phyloP scores from a whole-genome alignment of 352 stramenopile genomes.

The Thalassiosira gravida region DNA sequence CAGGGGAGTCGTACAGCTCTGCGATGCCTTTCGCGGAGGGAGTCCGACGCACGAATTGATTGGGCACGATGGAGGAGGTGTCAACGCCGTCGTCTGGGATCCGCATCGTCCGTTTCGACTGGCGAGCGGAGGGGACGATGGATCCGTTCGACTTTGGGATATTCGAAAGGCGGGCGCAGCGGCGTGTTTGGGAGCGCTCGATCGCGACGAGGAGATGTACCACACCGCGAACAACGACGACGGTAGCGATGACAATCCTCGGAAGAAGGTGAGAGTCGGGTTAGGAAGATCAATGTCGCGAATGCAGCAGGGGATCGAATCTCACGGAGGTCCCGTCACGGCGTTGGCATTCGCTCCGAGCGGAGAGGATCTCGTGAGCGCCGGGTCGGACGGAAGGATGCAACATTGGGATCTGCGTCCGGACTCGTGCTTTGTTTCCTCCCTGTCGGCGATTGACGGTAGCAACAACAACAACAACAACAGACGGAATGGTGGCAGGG shows the following conservation, averaged over 20 bases:
- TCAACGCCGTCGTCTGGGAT: conserved; percentile 67
- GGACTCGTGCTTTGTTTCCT: conserved; percentile 38
- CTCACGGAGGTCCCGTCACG: conserved; percentile 54
- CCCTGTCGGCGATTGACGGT: conserved; percentile 21
- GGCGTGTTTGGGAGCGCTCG: conserved; percentile 66
- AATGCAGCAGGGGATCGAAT: conserved; percentile 27
- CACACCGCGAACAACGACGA: conserved; percentile 9
- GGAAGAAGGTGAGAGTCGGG: too few species aligned
- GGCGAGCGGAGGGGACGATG: conserved; percentile 49
- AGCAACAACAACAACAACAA: background rate
- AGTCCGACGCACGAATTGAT: conserved; percentile 70
- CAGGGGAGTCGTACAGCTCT: conserved; percentile 63
- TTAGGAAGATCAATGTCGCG: too few species aligned
- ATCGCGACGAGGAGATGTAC: conserved; percentile 41
- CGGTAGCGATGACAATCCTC: background rate
- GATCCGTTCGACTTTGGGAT: conserved; percentile 61
- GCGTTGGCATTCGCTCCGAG: conserved; percentile 61
- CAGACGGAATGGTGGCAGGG: background rate
- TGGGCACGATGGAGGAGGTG: conserved; percentile 57
- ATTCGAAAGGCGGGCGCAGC: conserved; percentile 63
- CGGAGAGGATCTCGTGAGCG: conserved; percentile 67
- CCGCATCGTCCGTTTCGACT: conserved; percentile 48
- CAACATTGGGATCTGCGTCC: conserved; percentile 75
- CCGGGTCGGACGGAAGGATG: conserved; percentile 59
- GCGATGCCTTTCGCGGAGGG: conserved; percentile 71